Base-by-base conservation (phyloP, 306 rosid genomes). In the Prunus davidiana region DNA sequence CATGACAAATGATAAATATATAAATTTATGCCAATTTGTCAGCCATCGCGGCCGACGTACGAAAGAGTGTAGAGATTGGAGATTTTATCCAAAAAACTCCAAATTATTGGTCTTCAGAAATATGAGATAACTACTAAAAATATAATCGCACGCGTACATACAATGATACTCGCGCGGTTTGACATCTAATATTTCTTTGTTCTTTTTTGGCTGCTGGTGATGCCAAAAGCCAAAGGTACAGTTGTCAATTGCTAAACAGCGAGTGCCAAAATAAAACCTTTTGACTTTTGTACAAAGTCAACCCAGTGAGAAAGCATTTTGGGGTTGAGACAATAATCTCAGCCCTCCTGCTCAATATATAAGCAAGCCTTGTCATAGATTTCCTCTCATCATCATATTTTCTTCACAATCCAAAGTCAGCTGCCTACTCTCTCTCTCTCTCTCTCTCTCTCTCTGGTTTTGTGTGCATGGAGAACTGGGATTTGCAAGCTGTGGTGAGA, bases 401-500 rank as follows among this genome's bases (percentile, higher is more conserved):
- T 84, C 76, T 79, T 67, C 22, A 76, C 50, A 74, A 51, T 56
- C 63, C 14, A 45, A 69, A 79, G 61, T 62, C 72, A 84, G 72
- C 65, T 47, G 69, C 64, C 64, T 56, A 56, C 15, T 27, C 32
- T 72, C 28, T 32, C 12, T 27, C 64, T 32, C 61, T n/a, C 32
- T 72, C 28, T 32, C 63, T 54, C n/a, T 50, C 8, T 18, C 46
- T 30, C 41, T 73, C 15, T 71, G 86, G 76, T 45, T 51, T 72
- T 78, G 83, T 72, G 5, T 55, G 25, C 67, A 80, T 85, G 78
- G 92, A 88, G 79, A 90, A 87, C 50, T 95, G 99, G 97, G 99
- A 87, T 81, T 88, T 95, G 89, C 92, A 90, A 46, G 92, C 97
- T 47, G 81, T 93, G 62, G 95, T 91, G 24, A 85, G 88, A 81